phyloP scores from a whole-genome alignment of 192 early-diverging fungal genomes.

The Coemansia asiatica region DNA sequence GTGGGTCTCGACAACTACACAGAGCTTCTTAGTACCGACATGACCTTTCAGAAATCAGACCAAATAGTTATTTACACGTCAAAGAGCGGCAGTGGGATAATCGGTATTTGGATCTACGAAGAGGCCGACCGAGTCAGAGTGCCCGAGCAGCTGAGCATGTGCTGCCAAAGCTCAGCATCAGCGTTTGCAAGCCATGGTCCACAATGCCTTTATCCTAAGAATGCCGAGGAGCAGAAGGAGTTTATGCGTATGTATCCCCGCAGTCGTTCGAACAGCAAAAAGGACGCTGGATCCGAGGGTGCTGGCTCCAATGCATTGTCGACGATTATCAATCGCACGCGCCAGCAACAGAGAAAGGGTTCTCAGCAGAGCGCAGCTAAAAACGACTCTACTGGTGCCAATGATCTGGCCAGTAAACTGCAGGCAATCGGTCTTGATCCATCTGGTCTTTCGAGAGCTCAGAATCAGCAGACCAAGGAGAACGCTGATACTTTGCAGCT shows the following conservation, averaged over 20 bases:
- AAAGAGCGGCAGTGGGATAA: constrained; percentile 18
- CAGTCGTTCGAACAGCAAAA: constrained; percentile 51
- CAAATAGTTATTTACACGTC: constrained; percentile 86
- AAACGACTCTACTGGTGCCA: not conserved
- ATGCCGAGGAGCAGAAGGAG: constrained; percentile 38
- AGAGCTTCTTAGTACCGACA: constrained; percentile 63
- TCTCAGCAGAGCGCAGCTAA: constrained; percentile 9
- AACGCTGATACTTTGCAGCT: constrained; percentile 15
- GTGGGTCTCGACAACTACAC: constrained; percentile 79
- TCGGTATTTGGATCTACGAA: constrained; percentile 55
- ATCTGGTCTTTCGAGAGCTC: constrained; percentile 1
- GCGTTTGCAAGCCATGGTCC: constrained; percentile 27
- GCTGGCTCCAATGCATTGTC: constrained; percentile 17
- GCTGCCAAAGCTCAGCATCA: constrained; percentile 35
- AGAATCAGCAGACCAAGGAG: constrained; percentile 4
- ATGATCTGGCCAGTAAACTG: constrained; percentile 41
- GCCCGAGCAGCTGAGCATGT: constrained; percentile 41
- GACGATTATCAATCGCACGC: constrained; percentile 31
- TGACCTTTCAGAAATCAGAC: constrained; percentile 76
- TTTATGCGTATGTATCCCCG: constrained; percentile 48
- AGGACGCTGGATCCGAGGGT: constrained; percentile 12
- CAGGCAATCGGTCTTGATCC: constrained; percentile 48
- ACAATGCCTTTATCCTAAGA: constrained; percentile 40
- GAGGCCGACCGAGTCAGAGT: constrained; percentile 42
- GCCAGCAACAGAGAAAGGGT: constrained; percentile 26